A percentile compares a stretch with the other conserved stretches of the same genome.
phyloP scores from a whole-genome alignment of 371 early-diverging fungal species.

The Chytridium lagenaria region DNA sequence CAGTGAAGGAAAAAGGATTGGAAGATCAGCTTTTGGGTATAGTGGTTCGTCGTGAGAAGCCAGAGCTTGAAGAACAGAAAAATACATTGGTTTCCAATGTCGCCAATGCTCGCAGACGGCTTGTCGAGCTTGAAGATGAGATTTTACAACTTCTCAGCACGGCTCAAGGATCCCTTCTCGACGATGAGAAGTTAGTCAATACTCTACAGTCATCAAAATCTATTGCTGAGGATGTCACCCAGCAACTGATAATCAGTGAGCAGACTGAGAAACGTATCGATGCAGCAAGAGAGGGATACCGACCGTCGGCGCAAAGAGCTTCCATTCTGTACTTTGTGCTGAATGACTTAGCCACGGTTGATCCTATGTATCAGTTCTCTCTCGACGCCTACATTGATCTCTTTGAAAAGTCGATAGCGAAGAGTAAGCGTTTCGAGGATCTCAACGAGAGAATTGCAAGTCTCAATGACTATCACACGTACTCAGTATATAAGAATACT shows the following conservation, averaged over 20 bases:
- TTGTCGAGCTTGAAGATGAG: slow-evolving; percentile 65
- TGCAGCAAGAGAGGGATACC: slow-evolving; percentile 61
- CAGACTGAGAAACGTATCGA: slow-evolving; percentile 64
- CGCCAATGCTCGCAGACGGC: slow-evolving; percentile 55
- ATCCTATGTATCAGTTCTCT: slow-evolving; percentile 67
- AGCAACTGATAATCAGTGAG: slow-evolving; percentile 58
- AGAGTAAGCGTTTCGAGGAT: slow-evolving; percentile 59
- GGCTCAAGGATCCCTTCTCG: slow-evolving; percentile 63
- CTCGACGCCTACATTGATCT: slow-evolving; percentile 63
- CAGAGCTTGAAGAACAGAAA: slow-evolving; percentile 65
- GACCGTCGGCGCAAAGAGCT: slow-evolving; percentile 60
- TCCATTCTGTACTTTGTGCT: slow-evolving; percentile 65
- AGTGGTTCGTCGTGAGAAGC: slow-evolving; percentile 57
- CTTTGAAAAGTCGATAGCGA: slow-evolving; percentile 60
- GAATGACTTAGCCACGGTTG: slow-evolving; percentile 57
- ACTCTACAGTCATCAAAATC: slow-evolving; percentile 62
- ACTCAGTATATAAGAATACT: slow-evolving; percentile 60
- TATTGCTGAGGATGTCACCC: slow-evolving; percentile 58
- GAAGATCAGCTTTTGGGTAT: slow-evolving; percentile 66
- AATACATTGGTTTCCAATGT: slow-evolving; percentile 57
- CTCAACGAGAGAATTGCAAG: slow-evolving; percentile 51
- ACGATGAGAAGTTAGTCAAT: slow-evolving; percentile 62
- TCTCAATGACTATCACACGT: slow-evolving; percentile 64
- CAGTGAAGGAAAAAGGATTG: slow-evolving; percentile 63
- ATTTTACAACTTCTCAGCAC: slow-evolving; percentile 61